Evolutionary conservation across 805 yeast genomes (phyloP).

Genomic region (Phaffomyces opuntiae): DNA sequence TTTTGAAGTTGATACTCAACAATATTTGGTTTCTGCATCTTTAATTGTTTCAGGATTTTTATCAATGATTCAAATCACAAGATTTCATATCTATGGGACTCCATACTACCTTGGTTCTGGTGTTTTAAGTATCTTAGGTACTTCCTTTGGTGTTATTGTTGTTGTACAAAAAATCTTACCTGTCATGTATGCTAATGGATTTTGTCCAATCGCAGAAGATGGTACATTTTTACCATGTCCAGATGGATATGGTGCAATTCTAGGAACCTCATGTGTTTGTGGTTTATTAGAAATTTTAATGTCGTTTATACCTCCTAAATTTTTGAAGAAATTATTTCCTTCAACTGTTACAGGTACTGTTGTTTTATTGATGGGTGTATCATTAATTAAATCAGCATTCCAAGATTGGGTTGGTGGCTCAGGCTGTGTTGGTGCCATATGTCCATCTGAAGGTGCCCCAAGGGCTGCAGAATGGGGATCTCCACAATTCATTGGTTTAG

Average conservation of each 20-base stretch:
- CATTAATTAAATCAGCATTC: conserved; percentile 66
- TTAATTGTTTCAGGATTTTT: conserved; percentile 66
- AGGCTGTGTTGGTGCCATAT: conserved; percentile 45
- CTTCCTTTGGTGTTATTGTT: conserved; percentile 82
- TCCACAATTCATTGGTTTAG: conserved; percentile 83
- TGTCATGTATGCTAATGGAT: conserved; percentile 68
- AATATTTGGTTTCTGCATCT: conserved; percentile 66
- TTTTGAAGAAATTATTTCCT: conserved; percentile 72
- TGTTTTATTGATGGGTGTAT: conserved; percentile 74
- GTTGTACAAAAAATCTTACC: conserved; percentile 74
- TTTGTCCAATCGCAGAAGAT: conserved; percentile 54
- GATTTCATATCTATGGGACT: conserved; percentile 71
- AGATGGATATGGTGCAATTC: conserved; percentile 78
- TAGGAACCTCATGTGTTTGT: conserved; percentile 74
- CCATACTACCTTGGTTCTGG: conserved; percentile 87
- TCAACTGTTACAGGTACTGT: conserved; percentile 91
- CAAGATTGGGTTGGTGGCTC: conserved; percentile 87
- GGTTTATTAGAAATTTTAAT: conserved; percentile 64
- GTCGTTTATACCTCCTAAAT: conserved; percentile 71
- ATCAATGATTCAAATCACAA: conserved; percentile 70
- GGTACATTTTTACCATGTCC: conserved; percentile 77
- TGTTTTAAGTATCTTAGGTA: conserved; percentile 80
- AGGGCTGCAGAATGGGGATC: conserved; percentile 72
- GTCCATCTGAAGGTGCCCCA: conserved; percentile 48
- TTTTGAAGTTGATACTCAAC: conserved; percentile 41